Evolutionary conservation across 2,329 filamentous ascomycete species (phyloP).

Genomic region (Fusarium lyarnte): DNA sequence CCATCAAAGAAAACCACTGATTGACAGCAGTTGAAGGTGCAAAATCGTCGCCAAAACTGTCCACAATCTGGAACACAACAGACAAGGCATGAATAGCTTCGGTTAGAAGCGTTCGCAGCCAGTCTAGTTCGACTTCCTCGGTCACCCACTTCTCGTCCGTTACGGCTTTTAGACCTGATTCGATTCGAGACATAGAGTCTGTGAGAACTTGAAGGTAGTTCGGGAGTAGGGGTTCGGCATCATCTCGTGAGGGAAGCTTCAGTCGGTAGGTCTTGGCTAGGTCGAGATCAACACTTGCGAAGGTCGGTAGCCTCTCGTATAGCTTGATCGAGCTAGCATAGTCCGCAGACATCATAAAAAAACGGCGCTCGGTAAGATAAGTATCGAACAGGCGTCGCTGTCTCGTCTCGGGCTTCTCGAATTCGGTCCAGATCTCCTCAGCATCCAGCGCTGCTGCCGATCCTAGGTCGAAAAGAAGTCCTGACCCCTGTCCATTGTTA

Average conservation of each 20-base stretch:
- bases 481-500: slow-evolving; percentile 66
- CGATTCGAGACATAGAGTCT: slow-evolving; percentile 60
- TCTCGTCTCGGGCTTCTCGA: slow-evolving; percentile 70
- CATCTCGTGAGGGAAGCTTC: slow-evolving; percentile 44
- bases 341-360: slow-evolving; percentile 72
- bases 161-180: slow-evolving; percentile 60
- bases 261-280: slow-evolving; percentile 47
- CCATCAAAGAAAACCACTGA: slow-evolving; percentile 80
- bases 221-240: slow-evolving; percentile 57
- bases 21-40: slow-evolving; percentile 67
- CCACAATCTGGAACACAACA: slow-evolving; percentile 76
- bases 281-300: slow-evolving; percentile 39
- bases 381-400: slow-evolving; percentile 74
- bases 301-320: slow-evolving; percentile 52
- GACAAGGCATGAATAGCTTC: slow-evolving; percentile 80
- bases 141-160: slow-evolving; percentile 61
- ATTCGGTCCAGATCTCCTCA: slow-evolving; percentile 65
- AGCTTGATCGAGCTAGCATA: slow-evolving; percentile 60
- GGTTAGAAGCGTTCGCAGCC: slow-evolving; percentile 70
- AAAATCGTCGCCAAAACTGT: slow-evolving; percentile 64
- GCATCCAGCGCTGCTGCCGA: slow-evolving; percentile 59
- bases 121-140: slow-evolving; percentile 66
- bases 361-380: slow-evolving; percentile 77
- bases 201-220: slow-evolving; percentile 60
- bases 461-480: slow-evolving; percentile 64